phyloP scores from a whole-genome alignment of 2,329 filamentous ascomycete genomes.

The Alternaria sp. region DNA sequence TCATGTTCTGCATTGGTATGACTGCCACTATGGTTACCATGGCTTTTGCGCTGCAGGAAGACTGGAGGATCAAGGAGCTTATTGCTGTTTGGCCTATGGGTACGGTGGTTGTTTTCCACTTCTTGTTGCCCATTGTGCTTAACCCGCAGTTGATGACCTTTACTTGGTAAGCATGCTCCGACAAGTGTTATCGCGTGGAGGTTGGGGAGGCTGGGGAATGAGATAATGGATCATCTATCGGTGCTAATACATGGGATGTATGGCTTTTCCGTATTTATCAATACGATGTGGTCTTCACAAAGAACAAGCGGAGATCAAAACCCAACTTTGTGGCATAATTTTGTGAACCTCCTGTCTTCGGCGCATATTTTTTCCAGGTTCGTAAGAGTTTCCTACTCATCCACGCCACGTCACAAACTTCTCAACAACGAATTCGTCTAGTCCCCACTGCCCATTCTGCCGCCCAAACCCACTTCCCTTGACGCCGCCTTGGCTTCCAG shows the following conservation, averaged over 20 bases:
- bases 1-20: slow-evolving; percentile 69
- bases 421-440: slow-evolving; percentile 55
- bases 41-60: slow-evolving; percentile 70
- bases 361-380: background rate
- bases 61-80: slow-evolving; percentile 57
- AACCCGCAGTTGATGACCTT: slow-evolving; percentile 85
- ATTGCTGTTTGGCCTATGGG: slow-evolving; percentile 78
- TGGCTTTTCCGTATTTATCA: background rate
- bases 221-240: background rate
- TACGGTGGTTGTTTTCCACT: slow-evolving; percentile 72
- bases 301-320: background rate
- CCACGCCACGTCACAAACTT: slow-evolving; percentile 50
- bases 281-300: background rate
- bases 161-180: slow-evolving; percentile 65
- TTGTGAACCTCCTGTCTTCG: no score
- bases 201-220: background rate
- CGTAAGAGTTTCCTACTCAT: background rate
- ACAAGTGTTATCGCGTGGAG: background rate
- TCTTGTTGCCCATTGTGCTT: slow-evolving; percentile 74
- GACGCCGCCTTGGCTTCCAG: slow-evolving; percentile 56
- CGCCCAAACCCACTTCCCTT: slow-evolving; percentile 58
- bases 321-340: background rate
- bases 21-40: slow-evolving; percentile 70
- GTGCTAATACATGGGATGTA: slow-evolving; percentile 1
- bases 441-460: slow-evolving; percentile 53